Evolutionary conservation across 2,329 filamentous ascomycete species (phyloP).

Genomic region (Colletotrichum sp.): DNA sequence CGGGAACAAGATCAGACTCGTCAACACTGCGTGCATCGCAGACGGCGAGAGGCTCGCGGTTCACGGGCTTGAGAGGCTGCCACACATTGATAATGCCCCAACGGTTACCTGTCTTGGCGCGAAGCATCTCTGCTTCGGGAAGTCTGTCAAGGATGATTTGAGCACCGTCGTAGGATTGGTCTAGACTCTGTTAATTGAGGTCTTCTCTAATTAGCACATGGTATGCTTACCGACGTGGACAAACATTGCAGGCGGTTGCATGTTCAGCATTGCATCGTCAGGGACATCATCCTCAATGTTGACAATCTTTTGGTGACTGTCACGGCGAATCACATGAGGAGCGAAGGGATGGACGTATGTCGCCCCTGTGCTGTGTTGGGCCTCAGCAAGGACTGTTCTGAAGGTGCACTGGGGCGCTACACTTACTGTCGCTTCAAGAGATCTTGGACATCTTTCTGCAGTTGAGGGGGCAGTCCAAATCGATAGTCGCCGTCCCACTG

Average conservation of each 20-base stretch:
- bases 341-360: not conserved
- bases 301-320: not conserved
- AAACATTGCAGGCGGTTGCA: not conserved
- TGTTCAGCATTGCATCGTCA: not conserved
- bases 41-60: not conserved
- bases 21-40: not conserved
- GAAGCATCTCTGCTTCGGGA: not conserved
- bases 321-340: not conserved
- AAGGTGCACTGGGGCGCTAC: accelerated
- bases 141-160: not conserved
- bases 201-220: not conserved
- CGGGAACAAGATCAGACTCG: not conserved
- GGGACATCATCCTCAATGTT: not conserved
- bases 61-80: not conserved
- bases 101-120: not conserved
- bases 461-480: not conserved
- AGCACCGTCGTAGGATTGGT: not conserved
- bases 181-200: not conserved
- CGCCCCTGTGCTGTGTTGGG: not conserved
- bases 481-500: slow-evolving; percentile 32
- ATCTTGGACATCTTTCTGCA: not conserved
- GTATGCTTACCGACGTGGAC: not conserved
- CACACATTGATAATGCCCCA: not conserved
- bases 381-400: accelerated
- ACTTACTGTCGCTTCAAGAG: not conserved